These are phyloP conservation scores for Sextonia rubra DNA, from an alignment of 164 flowering plant genomes.

Conservation along the genomic window DNA sequence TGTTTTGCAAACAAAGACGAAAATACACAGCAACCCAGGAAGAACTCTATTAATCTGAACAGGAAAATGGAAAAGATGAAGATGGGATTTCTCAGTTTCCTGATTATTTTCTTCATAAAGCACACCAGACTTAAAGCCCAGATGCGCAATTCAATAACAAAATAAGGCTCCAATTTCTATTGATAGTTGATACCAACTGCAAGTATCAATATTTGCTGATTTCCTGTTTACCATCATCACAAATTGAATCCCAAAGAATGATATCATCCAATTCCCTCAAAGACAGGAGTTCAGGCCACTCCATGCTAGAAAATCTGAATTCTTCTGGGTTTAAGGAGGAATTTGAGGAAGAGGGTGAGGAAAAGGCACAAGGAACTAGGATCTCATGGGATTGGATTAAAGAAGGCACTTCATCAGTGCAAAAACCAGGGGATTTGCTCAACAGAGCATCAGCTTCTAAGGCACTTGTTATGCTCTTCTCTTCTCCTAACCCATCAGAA, in stretches of 20 bases:
- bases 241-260: constrained; percentile 43
- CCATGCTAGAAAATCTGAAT: constrained; percentile 31
- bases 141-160: constrained; percentile 12
- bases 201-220: constrained; percentile 17
- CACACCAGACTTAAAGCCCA: constrained; percentile 9
- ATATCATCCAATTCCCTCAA: constrained; percentile 43
- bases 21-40: background rate
- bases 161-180: constrained; percentile 39
- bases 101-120: background rate
- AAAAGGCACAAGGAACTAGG: constrained; percentile 25
- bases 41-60: background rate
- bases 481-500: constrained; percentile 17
- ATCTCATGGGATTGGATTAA: constrained; percentile 58
- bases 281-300: constrained; percentile 32
- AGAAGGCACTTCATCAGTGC: constrained; percentile 67
- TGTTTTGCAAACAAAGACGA: background rate
- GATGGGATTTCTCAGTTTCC: constrained; percentile 4
- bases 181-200: constrained; percentile 27
- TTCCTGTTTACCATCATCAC: constrained; percentile 23
- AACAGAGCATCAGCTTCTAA: constrained; percentile 11
- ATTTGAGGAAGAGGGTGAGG: constrained; percentile 27
- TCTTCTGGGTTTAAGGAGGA: constrained; percentile 26
- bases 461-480: constrained; percentile 11
- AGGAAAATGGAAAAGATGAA: background rate
- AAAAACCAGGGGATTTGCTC: constrained; percentile 27